A percentile compares a stretch with the other conserved stretches of the same genome.
Conservation (phyloP, 106 monocot genomes). For the Chionographis japonica region DNA sequence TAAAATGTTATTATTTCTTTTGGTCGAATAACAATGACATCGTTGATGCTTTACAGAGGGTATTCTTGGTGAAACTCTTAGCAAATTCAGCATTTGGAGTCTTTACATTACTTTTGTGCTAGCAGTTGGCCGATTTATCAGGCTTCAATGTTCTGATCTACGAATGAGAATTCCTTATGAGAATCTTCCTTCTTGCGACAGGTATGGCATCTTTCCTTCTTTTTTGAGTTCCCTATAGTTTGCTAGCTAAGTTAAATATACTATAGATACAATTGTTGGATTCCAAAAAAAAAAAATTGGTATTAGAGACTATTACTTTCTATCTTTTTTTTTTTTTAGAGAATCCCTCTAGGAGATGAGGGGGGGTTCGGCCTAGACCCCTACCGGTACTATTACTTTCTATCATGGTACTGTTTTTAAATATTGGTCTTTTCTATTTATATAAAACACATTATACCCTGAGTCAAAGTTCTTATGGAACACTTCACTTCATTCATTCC, state of each 20-base stretch:
- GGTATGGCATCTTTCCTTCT: conserved; percentile 27
- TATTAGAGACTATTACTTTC: too few species aligned
- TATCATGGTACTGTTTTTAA: background rate
- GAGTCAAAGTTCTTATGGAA: too few species aligned
- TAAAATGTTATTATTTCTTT: too few species aligned
- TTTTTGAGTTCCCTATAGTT: background rate
- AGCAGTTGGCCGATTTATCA: conserved; percentile 93
- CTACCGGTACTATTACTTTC: too few species aligned
- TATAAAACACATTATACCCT: too few species aligned
- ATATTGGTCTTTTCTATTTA: background rate
- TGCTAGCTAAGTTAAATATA: background rate
- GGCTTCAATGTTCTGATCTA: conserved; percentile 90
- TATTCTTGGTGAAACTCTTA: conserved; percentile 90
- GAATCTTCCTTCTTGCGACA: conserved; percentile 97
- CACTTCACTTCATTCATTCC: too few species aligned
- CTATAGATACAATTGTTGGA: too few species aligned
- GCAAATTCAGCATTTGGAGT: conserved; percentile 98
- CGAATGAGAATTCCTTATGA: conserved; percentile 99
- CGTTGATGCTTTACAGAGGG: conserved; percentile 57
- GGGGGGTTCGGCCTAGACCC: too few species aligned
- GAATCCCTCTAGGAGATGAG: too few species aligned
- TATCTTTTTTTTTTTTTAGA: too few species aligned
- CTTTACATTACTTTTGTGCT: conserved; percentile 95
- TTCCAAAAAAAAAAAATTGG: too few species aligned
- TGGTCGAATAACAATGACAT: background rate